Percentiles rank a stretch among this genome's conserved stretches.
Evolutionary conservation across 2,329 filamentous ascomycete genomes (phyloP).

Genomic region (Passalora sequoiae): DNA sequence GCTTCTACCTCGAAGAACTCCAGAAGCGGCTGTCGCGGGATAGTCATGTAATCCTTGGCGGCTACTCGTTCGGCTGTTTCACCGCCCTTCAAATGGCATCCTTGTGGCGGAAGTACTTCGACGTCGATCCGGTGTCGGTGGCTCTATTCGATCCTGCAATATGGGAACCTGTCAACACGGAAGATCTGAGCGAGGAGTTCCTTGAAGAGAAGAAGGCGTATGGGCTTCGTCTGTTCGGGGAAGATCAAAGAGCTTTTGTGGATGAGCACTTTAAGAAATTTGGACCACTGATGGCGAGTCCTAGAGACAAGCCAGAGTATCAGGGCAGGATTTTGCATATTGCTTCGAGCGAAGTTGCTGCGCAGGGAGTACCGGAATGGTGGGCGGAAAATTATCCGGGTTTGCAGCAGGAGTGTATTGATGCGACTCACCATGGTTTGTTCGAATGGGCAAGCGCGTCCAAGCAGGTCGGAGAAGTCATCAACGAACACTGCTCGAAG

Average conservation of each 20-base stretch:
- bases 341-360: constrained; percentile 8
- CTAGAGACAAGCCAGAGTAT: constrained; percentile 8
- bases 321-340: constrained; percentile 7
- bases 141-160: constrained; percentile 5
- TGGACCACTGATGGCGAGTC: constrained; percentile 6
- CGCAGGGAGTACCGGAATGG: constrained; percentile 5
- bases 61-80: constrained; percentile 11
- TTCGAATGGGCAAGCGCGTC: constrained; percentile 3
- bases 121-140: not conserved
- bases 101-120: constrained; percentile 4
- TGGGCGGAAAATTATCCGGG: constrained; percentile 2
- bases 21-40: constrained; percentile 1
- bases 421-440: constrained; percentile 4
- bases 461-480: constrained; percentile 2
- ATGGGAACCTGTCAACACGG: constrained; percentile 7
- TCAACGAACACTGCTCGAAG: constrained; percentile 2
- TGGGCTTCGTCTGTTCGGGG: constrained; percentile 7
- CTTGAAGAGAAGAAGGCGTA: constrained; percentile 5
- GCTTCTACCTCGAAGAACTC: constrained; percentile 6
- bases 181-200: constrained; percentile 5
- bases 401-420: not conserved
- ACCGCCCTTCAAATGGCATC: constrained; percentile 10
- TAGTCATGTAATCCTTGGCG: constrained; percentile 4
- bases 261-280: constrained; percentile 10
- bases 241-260: constrained; percentile 8